Evolutionary conservation across 1,284 basidiomycete genomes (phyloP).

Genomic region (Tetrapyrgos nigripes): DNA sequence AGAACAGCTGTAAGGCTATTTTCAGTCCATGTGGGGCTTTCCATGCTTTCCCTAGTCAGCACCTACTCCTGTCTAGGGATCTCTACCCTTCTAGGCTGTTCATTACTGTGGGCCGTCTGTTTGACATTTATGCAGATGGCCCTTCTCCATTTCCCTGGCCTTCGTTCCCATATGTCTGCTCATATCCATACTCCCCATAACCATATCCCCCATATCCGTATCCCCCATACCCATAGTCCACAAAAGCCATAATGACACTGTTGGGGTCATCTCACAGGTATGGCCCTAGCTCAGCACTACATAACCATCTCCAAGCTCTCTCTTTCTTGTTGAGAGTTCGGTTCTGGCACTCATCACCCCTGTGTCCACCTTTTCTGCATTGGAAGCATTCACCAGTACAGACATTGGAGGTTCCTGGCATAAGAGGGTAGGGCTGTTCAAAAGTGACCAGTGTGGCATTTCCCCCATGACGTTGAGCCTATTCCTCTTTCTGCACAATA

Average conservation of each 20-base stretch:
- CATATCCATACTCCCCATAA: not conserved
- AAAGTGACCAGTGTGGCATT: not conserved
- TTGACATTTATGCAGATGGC: too few relatives aligned
- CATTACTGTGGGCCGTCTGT: too few relatives aligned
- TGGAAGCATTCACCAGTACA: slow-evolving; percentile 1
- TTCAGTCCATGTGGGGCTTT: too few relatives aligned
- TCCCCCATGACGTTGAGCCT: not conserved
- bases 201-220: too few relatives aligned
- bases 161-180: not conserved
- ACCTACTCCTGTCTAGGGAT: not conserved
- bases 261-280: not conserved
- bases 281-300: not conserved
- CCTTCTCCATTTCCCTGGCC: too few relatives aligned
- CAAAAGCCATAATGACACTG: not conserved
- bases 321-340: not conserved
- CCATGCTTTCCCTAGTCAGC: not conserved
- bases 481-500: not conserved
- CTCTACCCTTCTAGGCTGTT: not conserved
- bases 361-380: slow-evolving; percentile 1
- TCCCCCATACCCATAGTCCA: too few relatives aligned
- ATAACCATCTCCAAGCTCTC: not conserved
- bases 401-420: not conserved
- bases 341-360: not conserved
- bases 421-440: not conserved
- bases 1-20: too few relatives aligned